Evolutionary conservation across 257 asterid species (phyloP), one percentile per base, ranked within the genome.

Genomic region (Thymus quinquecostatus): DNA sequence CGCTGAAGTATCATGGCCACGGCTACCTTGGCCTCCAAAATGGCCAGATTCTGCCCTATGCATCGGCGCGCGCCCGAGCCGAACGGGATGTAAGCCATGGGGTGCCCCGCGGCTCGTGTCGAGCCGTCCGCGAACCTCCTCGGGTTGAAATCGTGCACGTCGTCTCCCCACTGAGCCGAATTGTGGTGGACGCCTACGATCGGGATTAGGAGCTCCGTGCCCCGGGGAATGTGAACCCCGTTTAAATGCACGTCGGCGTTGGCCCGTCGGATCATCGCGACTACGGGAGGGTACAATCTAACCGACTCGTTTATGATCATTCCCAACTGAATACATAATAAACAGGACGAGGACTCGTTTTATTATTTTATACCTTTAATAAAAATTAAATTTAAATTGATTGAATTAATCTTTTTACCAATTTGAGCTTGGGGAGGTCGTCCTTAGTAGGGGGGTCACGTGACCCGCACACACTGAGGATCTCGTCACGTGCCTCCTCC

Each of bases 401-500:
- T 34, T 2, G 1, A 34, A 34, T 34, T 34, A 34, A 3, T 34
- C 0, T 21, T 0, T 5, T 38, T 83, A 92, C 98, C 89, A 80
- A 83, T 79, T 83, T 92, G 72, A 92, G 97, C 77, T 84, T 86
- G 2, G 91, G 59, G 41, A 88, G 79, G 75, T 87, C 82, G 49
- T 90, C 90, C 76, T 77, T 83, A 48, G 83, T 74, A 0, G 95
- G 97, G 38, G 77, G 44, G 75, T 83, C 89, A 88, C 87, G 93
- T 86, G 95, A 54, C 10, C 95, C 96, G 64, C 96, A 92, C 48
- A 90, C 88, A 34, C 82, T 77, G 47, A 88, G 41, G 57, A 88
- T 90, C 79, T 92, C 98, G 77, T 88, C 95, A 84, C 98, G 98
- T 87, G 97, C 97, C 85, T 79, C 86, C n/a, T 86, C 88, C 76